Evolutionary conservation across 495 filamentous ascomycete species (phyloP), one percentile per base, ranked within the genome.

Genomic region (Penicillium roqueforti): DNA sequence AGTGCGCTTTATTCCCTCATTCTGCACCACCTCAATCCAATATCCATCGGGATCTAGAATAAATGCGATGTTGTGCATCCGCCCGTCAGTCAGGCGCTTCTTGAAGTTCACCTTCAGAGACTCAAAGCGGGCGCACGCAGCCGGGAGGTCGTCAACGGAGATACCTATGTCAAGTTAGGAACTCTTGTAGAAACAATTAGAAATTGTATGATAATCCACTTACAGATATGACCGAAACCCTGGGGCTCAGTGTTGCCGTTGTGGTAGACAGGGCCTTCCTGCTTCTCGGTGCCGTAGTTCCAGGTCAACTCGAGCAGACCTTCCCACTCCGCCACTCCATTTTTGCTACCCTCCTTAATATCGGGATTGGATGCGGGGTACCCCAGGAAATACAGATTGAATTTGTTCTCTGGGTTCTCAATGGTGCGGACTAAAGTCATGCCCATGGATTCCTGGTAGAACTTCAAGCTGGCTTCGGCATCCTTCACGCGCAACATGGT

Each of bases 401-500:
- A 97, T 9, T 80, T 80, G 14, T 80, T 83, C 19, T 83, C 83
- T 29, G 79, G 70, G 60, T 82, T 84, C 72, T 96, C 89, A 16
- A 63, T 67, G 9, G 86, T 91, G 48, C 87, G 82, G 56, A 91
- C 70, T 31, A 95, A 74, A 5, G 76, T 78, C 92, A 97, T 96
- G 43, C 93, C 93, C 69, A 97, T 73, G 5, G 87, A 83, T 25
- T 95, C 89, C 65, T 91, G 81, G 75, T 98, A 98, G 72, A 95
- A 98, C 57, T 87, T 85, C 41, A 97, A 70, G 11, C 86, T 91
- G 59, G 81, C 83, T 65, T 96, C 87, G 31, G 83, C 77, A 62
- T 92, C 87, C 76, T 97, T 98, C 67, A 97, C 86, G 23, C 93
- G 87, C 57, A 98, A 83, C 93, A 97, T 97, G 53, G 91, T 96